Conservation (phyloP, 163 green algal species). For the Chlorella variabilis region DNA sequence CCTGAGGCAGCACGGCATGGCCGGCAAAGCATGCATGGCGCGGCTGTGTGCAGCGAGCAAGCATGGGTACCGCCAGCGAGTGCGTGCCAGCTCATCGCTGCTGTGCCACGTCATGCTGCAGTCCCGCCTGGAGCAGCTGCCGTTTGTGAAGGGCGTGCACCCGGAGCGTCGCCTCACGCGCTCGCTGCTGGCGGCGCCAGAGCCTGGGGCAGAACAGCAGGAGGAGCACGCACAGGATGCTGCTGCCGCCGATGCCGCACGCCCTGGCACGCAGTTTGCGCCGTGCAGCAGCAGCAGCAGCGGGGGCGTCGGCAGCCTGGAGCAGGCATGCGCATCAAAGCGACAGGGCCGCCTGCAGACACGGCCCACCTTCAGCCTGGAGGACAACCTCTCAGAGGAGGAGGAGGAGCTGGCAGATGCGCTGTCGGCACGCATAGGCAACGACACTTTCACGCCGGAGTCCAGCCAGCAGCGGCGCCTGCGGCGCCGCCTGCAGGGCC, state of each 20-base stretch:
- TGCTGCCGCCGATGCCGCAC: background rate
- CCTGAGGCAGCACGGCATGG: no score
- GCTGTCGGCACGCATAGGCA: background rate
- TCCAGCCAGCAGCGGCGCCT: background rate
- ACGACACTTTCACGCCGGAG: background rate
- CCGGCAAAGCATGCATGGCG: no score
- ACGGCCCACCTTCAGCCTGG: conserved; percentile 41
- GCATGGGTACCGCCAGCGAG: no score
- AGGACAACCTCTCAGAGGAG: conserved; percentile 13
- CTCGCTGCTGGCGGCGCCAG: conserved; percentile 22
- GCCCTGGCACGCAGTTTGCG: background rate
- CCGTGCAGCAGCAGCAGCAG: background rate
- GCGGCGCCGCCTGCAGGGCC: background rate
- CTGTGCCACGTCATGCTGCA: conserved; percentile 37
- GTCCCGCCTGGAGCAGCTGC: conserved; percentile 30
- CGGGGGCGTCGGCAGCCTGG: background rate
- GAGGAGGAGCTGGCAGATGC: background rate
- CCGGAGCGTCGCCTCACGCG: conserved; percentile 60
- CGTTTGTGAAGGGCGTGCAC: conserved; percentile 70
- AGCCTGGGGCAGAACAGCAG: no score
- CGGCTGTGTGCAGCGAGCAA: no score
- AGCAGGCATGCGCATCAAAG: conserved; percentile 35
- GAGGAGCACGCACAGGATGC: background rate
- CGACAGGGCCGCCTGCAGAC: conserved; percentile 57
- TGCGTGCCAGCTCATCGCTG: no score